Evolutionary conservation across 2,329 filamentous ascomycete species (phyloP), one percentile per base, ranked within the genome.

Genomic region (Iodosphaeria phyllophila): DNA sequence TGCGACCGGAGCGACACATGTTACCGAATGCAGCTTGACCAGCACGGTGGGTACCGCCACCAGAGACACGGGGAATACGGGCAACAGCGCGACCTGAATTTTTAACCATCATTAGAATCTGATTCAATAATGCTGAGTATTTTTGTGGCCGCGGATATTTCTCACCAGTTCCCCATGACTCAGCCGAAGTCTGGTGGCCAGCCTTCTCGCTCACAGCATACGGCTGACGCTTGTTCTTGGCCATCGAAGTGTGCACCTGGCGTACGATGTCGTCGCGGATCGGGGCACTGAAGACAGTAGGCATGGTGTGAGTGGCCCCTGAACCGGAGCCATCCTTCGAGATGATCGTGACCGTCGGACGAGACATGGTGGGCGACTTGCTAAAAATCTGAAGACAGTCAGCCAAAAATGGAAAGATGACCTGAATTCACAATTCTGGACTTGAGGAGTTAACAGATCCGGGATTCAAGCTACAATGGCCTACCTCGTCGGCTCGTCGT

Each of bases 201-300:
- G 89, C 89, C 79, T 98, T 98, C 78, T 95, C 86, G 76, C 83
- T 92, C 70, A 98, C 89, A 51, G 89, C 74, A 61, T 98, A 98
- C 46, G 89, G 84, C 66, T 98, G 89, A 58, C 89, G 78, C 76
- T 92, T 93, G 76, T 98, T 98, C 82, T 98, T 98, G 57, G 86
- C 86, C 70, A 98, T 91, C 52, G 89, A 89, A 51, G 82, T 92
- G 76, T 98, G 89, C 50, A 95, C 77, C 60, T 84, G 77, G 73
- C 95, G 86, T 55, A 98, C 89, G 56, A 98, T 92, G 64, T 98
- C 89, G 51, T 84, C 79, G 58, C 89, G 86, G 70, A 98, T 95
- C 46, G 89, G 89, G 47, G 79, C 72, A 60, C 72, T 73, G 78
- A 98, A 98, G 65, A 98, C 86, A 61, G 82, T 74, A 53, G 91